phyloP scores from a whole-genome alignment of 2,329 filamentous ascomycete species.

The Aspergillus ochraceoroseus region DNA sequence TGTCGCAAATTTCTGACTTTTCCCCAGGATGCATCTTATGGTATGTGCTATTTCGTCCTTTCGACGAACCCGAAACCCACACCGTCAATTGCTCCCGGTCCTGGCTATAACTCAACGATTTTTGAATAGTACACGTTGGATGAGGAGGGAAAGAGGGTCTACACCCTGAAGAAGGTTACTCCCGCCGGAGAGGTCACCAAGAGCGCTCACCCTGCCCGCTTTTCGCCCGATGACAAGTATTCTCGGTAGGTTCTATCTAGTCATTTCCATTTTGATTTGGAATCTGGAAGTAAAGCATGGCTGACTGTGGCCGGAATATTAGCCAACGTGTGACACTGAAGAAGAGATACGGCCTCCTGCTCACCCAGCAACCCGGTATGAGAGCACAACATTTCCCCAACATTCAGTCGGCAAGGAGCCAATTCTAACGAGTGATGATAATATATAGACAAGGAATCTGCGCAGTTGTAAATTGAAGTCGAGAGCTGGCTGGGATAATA shows the following conservation, averaged over 20 bases:
- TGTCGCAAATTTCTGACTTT: constrained; percentile 9
- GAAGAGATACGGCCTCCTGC: constrained; percentile 81
- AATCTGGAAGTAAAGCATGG: constrained; percentile 4
- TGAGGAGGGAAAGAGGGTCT: constrained; percentile 75
- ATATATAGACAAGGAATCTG: constrained; percentile 27
- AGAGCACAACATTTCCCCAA: not conserved
- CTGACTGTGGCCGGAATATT: constrained; percentile 7
- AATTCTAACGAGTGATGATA: constrained; percentile 15
- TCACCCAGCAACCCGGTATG: constrained; percentile 67
- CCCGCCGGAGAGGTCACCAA: constrained; percentile 78
- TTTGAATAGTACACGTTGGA: constrained; percentile 69
- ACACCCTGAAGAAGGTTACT: constrained; percentile 81
- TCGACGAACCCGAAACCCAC: not conserved
- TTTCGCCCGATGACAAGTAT: constrained; percentile 98
- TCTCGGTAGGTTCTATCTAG: constrained; percentile 53
- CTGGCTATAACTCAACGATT: constrained; percentile 5
- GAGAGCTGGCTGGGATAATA: constrained; percentile 19
- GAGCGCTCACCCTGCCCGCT: constrained; percentile 90
- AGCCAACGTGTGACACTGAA: constrained; percentile 92
- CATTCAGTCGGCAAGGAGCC: not conserved
- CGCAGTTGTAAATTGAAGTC: constrained; percentile 29
- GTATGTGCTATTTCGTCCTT: constrained; percentile 24
- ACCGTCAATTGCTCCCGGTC: not conserved
- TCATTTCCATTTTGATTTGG: not conserved
- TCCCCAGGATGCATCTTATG: constrained; percentile 41